Base-by-base conservation (phyloP, 2,329 filamentous ascomycete genomes). In the Colletotrichum phormii region DNA sequence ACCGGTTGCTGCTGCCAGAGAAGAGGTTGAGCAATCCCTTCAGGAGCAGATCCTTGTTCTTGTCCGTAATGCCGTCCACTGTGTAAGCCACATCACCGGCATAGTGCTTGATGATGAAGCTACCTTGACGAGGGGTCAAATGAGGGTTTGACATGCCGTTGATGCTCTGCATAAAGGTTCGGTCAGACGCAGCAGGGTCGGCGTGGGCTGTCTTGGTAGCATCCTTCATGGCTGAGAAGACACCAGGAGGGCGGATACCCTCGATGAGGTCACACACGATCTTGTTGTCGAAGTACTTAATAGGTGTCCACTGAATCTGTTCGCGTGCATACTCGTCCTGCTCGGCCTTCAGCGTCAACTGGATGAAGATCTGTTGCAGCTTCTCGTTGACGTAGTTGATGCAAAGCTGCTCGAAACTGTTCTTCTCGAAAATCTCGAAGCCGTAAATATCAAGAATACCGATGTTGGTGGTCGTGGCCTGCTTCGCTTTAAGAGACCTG, bases 311-410 rank as follows among this genome's bases (percentile, higher is more conserved):
- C 80, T 97, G 92, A 80, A 99, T 99, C 86, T 98, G 92, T 83
- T 99, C 97, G 61, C 94, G 89, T 18, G 93, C 95, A 79, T 99
- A 99, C 82, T 99, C 97, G 77, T 99, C 97, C 84, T 99, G 97
- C 82, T 99, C 97, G 0, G 97, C 93, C 86, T 98, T 98, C 75
- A 99, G 84, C 0, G 97, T 99, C 77, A 99, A 87, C 83, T 99
- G 97, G 77, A 99, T 99, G 81, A 99, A 99, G 79, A 99, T 98
- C 80, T 99, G 97, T 84, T 99, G 97, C 71, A 99, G 87, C 84
- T 99, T 99, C 85, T 99, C 97, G 83, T 99, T 99, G 80, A 98
- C 97, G 80, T 98, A 99, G 86, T 99, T 99, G 88, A 99, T 99
- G 84, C 97, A 99, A 8, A 99, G 90, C 84, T 99, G 97, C 82